A percentile compares a stretch with the other conserved stretches of the same genome.
Conservation (phyloP, 2,329 filamentous ascomycete genomes). For the Aspergillus sp. region DNA sequence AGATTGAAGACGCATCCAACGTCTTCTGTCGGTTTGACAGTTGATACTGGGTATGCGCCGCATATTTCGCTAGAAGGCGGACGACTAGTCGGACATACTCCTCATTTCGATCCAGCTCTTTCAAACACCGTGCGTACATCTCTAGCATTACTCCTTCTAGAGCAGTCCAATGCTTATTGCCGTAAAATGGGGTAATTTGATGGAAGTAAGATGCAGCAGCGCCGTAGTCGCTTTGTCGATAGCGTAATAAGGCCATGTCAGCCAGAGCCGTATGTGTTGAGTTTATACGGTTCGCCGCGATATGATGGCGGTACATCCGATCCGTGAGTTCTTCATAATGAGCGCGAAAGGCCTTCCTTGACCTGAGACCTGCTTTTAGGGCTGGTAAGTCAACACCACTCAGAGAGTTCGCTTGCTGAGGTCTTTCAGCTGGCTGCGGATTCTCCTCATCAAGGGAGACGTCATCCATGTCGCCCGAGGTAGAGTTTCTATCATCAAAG, state of each 20-base stretch:
- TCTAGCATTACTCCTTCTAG: slow-evolving; percentile 83
- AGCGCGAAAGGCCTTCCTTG: slow-evolving; percentile 66
- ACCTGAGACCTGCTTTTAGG: slow-evolving; percentile 65
- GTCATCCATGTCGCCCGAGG: slow-evolving; percentile 39
- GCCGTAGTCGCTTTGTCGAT: slow-evolving; percentile 72
- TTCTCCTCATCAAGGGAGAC: slow-evolving; percentile 39
- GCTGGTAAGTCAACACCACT: slow-evolving; percentile 60
- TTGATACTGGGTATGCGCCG: slow-evolving; percentile 37
- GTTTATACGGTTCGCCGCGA: slow-evolving; percentile 75
- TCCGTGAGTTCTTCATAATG: slow-evolving; percentile 80
- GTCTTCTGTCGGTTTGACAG: slow-evolving; percentile 37
- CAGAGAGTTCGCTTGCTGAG: slow-evolving; percentile 30
- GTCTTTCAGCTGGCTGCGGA: slow-evolving; percentile 22
- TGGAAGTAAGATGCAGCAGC: slow-evolving; percentile 79
- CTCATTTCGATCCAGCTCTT: slow-evolving; percentile 73
- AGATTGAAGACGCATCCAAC: slow-evolving; percentile 36
- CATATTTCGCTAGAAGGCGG: slow-evolving; percentile 59
- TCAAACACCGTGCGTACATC: slow-evolving; percentile 83
- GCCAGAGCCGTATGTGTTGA: slow-evolving; percentile 78
- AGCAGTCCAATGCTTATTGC: slow-evolving; percentile 74
- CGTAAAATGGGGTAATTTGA: slow-evolving; percentile 77
- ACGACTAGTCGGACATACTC: slow-evolving; percentile 79
- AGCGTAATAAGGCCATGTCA: slow-evolving; percentile 85
- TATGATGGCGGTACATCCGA: slow-evolving; percentile 80
- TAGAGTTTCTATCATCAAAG: slow-evolving; percentile 37